Conservation (phyloP, 2,329 filamentous ascomycete genomes). For the Arthrobotrys entomopaga region DNA sequence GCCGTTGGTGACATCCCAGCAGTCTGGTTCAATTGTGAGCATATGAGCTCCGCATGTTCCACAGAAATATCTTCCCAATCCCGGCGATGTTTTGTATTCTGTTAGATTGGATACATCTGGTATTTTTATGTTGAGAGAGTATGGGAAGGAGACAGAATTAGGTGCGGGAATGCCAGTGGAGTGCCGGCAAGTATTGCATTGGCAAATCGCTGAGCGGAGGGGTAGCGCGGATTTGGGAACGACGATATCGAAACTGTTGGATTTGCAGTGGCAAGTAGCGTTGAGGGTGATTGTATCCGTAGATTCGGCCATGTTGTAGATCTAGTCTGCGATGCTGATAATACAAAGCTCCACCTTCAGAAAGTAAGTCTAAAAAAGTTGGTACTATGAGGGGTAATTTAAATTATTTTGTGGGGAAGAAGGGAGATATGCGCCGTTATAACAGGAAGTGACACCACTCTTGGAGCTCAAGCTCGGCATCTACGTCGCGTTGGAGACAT, state of each 20-base stretch:
- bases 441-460: too few species aligned
- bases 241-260: slow-evolving; percentile 27
- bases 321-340: neutral
- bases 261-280: slow-evolving; percentile 45
- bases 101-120: slow-evolving; percentile 34
- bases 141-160: slow-evolving; percentile 19
- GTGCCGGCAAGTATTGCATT: slow-evolving; percentile 45
- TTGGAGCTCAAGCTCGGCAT: too few species aligned
- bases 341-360: neutral
- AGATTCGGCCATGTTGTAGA: slow-evolving; percentile 4
- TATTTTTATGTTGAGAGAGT: slow-evolving; percentile 6
- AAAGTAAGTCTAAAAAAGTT: too few species aligned
- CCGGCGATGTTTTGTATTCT: slow-evolving; percentile 32
- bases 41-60: slow-evolving; percentile 40
- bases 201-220: slow-evolving; percentile 35
- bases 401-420: neutral
- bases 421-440: too few species aligned
- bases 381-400: neutral
- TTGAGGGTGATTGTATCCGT: slow-evolving; percentile 27
- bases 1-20: slow-evolving; percentile 34
- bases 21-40: slow-evolving; percentile 24
- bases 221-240: slow-evolving; percentile 36
- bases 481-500: neutral
- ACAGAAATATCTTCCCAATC: slow-evolving; percentile 31
- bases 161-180: slow-evolving; percentile 20